Evolutionary conservation across 2,329 filamentous ascomycete species (phyloP).

Genomic region (Phialocephala subalpina): DNA sequence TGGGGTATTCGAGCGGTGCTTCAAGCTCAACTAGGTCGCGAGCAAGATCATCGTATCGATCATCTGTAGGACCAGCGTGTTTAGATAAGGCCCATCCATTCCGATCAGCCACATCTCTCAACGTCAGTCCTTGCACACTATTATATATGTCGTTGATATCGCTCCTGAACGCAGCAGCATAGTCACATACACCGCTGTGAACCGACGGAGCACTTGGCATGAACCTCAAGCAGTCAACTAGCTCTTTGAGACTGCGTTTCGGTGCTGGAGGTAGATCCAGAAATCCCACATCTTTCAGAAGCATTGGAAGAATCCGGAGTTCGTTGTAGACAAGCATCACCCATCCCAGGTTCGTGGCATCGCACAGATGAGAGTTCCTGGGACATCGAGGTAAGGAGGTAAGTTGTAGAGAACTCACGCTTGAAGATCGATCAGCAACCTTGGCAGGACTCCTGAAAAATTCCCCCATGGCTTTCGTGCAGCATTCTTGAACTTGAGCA

Average conservation of each 20-base stretch:
- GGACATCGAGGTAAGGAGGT: constrained; percentile 56
- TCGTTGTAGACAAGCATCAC: constrained; percentile 60
- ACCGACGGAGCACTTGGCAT: constrained; percentile 55
- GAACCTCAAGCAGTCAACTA: constrained; percentile 53
- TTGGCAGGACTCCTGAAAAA: constrained; percentile 48
- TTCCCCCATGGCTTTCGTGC: constrained; percentile 53
- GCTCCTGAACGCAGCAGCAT: constrained; percentile 54
- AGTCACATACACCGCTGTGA: constrained; percentile 57
- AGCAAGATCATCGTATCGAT: constrained; percentile 21
- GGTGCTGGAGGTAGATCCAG: constrained; percentile 38
- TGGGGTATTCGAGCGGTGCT: constrained; percentile 22
- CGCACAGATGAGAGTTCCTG: constrained; percentile 58
- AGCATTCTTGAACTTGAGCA: constrained; percentile 58
- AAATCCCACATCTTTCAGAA: constrained; percentile 44
- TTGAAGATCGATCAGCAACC: constrained; percentile 27
- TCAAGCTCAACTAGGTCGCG: constrained; percentile 30
- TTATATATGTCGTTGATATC: constrained; percentile 60
- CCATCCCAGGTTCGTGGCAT: constrained; percentile 62
- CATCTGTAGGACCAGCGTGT: constrained; percentile 37
- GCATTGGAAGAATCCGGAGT: constrained; percentile 52
- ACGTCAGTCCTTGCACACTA: constrained; percentile 57
- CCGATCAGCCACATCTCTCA: constrained; percentile 57
- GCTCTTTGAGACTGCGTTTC: constrained; percentile 53
- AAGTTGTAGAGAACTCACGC: constrained; percentile 41
- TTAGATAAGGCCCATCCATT: constrained; percentile 59